phyloP scores from a whole-genome alignment of 345 rosid species.

The Melaleuca alternifolia region DNA sequence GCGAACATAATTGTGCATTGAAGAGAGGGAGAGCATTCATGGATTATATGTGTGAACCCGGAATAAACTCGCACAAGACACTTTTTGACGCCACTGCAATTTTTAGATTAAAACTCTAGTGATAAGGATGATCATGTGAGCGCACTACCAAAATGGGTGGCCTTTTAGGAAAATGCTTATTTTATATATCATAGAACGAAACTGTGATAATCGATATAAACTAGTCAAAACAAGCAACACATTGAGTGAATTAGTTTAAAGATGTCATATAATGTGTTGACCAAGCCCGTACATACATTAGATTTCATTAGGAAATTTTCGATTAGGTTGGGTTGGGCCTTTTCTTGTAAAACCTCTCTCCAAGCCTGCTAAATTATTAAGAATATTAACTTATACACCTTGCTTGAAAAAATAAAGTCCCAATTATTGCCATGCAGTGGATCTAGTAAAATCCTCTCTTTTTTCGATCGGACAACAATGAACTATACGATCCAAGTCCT shows the following conservation, averaged over 20 bases:
- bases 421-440: not conserved
- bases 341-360: not conserved
- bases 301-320: not conserved
- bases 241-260: not conserved
- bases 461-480: not conserved
- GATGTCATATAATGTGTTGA: not conserved
- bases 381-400: not conserved
- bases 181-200: not conserved
- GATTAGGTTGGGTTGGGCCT: not conserved
- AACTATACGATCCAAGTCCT: not conserved
- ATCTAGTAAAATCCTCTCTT: not conserved
- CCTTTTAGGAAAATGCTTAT: not conserved
- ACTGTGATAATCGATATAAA: not conserved
- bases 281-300: no score
- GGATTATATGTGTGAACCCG: not conserved
- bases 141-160: rapidly evolving
- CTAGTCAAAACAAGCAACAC: not conserved
- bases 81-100: not conserved
- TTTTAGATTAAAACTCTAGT: not conserved
- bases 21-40: not conserved
- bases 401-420: not conserved
- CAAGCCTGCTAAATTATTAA: not conserved
- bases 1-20: not conserved
- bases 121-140: not conserved
- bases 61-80: not conserved